Evolutionary conservation across 2,329 filamentous ascomycete species (phyloP).

Genomic region (Diaporthe batatas): DNA sequence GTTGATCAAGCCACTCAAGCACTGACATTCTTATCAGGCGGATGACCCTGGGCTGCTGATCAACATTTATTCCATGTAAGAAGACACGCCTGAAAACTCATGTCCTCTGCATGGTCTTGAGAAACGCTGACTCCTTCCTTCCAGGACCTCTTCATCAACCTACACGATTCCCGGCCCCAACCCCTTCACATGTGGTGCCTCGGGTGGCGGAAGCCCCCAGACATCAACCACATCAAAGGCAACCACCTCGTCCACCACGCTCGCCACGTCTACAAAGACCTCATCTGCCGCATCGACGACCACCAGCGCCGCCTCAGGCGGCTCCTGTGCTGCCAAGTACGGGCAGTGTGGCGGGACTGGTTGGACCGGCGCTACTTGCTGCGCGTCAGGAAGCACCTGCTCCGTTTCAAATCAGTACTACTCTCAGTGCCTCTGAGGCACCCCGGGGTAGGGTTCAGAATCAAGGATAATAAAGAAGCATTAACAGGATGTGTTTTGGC

Average conservation of each 20-base stretch:
- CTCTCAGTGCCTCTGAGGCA: conserved; percentile 43
- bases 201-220: neutral
- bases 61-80: conserved; percentile 41
- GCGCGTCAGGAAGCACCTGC: conserved; percentile 44
- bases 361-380: conserved; percentile 44
- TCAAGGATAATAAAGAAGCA: too few relatives aligned
- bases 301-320: conserved; percentile 4
- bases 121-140: neutral
- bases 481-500: too few relatives aligned
- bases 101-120: neutral
- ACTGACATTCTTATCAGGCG: conserved; percentile 6
- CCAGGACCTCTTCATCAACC: conserved; percentile 34
- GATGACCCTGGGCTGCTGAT: conserved; percentile 35
- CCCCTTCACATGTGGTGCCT: conserved; percentile 33
- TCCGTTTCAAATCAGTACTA: conserved; percentile 45
- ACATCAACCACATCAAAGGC: neutral
- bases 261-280: conserved; percentile 21
- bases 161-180: conserved; percentile 31
- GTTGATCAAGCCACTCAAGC: neutral
- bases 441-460: fast-evolving
- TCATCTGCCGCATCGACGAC: conserved; percentile 2
- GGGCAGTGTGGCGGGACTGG: conserved; percentile 43
- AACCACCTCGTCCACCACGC: conserved; percentile 20
- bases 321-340: conserved; percentile 35
- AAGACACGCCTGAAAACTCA: neutral